phyloP scores from a whole-genome alignment of 2,329 filamentous ascomycete species.

The Penicillium sp. region DNA sequence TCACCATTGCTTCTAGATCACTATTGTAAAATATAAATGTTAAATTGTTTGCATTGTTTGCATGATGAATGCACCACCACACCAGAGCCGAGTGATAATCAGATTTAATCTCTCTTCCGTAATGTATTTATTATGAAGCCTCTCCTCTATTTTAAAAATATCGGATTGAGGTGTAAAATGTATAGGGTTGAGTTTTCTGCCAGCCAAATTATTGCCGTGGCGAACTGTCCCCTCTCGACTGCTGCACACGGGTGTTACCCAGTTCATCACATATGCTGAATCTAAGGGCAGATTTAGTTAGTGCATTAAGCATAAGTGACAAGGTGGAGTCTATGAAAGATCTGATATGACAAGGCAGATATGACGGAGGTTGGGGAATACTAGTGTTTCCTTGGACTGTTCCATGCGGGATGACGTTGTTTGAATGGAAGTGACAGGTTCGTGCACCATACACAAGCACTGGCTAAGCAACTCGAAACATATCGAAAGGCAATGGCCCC shows the following conservation, averaged over 20 bases:
- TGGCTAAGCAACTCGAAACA: background rate
- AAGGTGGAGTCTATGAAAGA: background rate
- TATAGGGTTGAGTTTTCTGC: too few species aligned
- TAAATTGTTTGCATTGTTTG: too few species aligned
- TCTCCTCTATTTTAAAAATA: too few species aligned
- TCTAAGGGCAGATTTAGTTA: background rate
- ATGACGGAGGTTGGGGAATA: background rate
- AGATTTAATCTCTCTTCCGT: too few species aligned
- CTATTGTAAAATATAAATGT: too few species aligned
- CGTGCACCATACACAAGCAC: constrained; percentile 1
- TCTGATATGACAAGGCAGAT: background rate
- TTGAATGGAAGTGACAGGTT: background rate
- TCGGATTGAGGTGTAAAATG: too few species aligned
- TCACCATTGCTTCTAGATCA: too few species aligned
- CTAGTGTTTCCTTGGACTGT: background rate
- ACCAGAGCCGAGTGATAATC: too few species aligned
- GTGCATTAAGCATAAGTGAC: background rate
- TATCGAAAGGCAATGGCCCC: background rate
- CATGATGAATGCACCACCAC: too few species aligned
- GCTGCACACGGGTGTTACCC: background rate
- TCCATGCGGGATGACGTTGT: constrained; percentile 1
- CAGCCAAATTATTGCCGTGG: too few species aligned
- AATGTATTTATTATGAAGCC: too few species aligned
- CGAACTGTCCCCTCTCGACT: too few species aligned
- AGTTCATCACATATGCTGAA: background rate